Conservation (phyloP, 768 basidiomycete genomes). For the Auricularia sp. region DNA sequence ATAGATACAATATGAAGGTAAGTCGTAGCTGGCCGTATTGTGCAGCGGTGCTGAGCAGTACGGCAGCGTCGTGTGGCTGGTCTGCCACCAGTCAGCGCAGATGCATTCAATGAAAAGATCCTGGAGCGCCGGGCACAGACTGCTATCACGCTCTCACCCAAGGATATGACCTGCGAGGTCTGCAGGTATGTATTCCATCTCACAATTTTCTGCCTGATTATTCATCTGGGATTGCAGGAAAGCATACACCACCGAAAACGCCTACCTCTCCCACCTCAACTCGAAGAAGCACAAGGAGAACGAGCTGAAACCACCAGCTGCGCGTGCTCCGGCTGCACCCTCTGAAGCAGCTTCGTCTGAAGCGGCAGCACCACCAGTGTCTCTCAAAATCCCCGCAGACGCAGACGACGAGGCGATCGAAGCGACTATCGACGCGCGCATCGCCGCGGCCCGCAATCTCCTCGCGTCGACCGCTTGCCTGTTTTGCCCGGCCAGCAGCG, state of each 20-base stretch:
- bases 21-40: conserved; percentile 4
- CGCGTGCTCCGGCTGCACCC: conserved; percentile 3
- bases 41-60: neutral
- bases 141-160: conserved; percentile 50
- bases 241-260: conserved; percentile 79
- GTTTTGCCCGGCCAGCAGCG: conserved; percentile 58
- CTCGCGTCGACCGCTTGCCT: conserved; percentile 66
- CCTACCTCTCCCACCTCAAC: conserved; percentile 75
- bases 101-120: conserved; percentile 82
- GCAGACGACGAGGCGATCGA: conserved; percentile 39
- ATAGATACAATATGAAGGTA: conserved; percentile 92
- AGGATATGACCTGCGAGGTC: conserved; percentile 56
- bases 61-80: conserved; percentile 69
- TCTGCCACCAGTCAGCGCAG: conserved; percentile 71
- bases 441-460: conserved; percentile 57
- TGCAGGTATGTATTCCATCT: conserved; percentile 59
- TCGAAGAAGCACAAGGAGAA: conserved; percentile 86
- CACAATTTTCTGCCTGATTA: neutral
- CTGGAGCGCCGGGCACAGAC: conserved; percentile 69
- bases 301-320: conserved; percentile 27
- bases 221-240: conserved; percentile 44
- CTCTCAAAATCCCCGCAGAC: conserved; percentile 17
- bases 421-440: conserved; percentile 60
- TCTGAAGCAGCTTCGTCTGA: conserved; percentile 8
- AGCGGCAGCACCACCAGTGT: conserved; percentile 6